Base-by-base conservation (phyloP, 768 basidiomycete species). In the Daedaleopsis nitida region DNA sequence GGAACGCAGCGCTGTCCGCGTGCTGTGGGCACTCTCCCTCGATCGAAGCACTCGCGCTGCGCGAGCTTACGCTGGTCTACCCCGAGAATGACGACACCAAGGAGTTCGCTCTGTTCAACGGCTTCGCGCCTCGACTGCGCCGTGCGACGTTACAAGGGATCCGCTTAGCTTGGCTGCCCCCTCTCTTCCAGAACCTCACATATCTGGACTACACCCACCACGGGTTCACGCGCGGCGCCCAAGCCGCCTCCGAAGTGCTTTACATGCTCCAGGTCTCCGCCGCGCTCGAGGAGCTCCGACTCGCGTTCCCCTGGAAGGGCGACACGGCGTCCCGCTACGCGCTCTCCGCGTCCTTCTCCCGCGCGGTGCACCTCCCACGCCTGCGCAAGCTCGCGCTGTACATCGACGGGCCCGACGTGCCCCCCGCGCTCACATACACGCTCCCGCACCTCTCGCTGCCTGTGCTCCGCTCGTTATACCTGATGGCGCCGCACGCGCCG, bases 121-220 rank as follows among this genome's bases (percentile, higher is more conserved):
- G 85, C 10, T 74, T 77, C 63, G 80, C 88, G 1, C 88, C 89
- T 6, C 78, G 74, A 23, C 77, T 91, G 6, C 75, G 79, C 38
- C 77, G 78, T 19, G 77, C 82, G 48, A 84, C 82, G 2, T 60
- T 90, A n/a, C 82, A 87, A 56, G 89, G 89, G 3, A 80, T 89
- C 44, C 80, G 85, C 60, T 70, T 91, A 54, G 73, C 78, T 4
- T 89, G 88, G 87, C 69, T 81, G 13, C 84, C 87, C 37, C 81
- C 81, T 11, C 75, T 90, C 37, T 90, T 86, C 66, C 75, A 76
- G 42, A 86, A 86, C 68, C 76, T 91, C 47, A 82, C 80, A 7
- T 83, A 76, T 66, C 78, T 91, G 45, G 85, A 90, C 71, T 91
- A 89, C 65, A 85, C 86, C 1, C 88, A 91, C 65, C 88, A 89